Evolutionary conservation across 192 early-diverging fungal genomes (phyloP), one percentile per base, ranked within the genome.

Genomic region (Linnemannia zychae): DNA sequence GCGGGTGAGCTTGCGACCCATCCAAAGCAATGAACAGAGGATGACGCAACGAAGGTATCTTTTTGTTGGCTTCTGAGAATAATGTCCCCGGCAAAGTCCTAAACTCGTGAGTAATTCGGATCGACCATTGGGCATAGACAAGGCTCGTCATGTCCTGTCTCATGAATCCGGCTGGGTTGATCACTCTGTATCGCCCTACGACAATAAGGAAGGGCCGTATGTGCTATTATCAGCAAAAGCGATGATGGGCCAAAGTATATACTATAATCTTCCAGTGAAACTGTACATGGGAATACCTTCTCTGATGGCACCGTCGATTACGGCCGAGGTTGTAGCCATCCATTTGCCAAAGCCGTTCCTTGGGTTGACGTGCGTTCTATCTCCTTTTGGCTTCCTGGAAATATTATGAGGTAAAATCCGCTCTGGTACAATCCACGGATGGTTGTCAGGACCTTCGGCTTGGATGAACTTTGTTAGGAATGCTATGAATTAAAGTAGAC

Each of bases 111-210:
- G 68, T 68, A 5, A 75, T 47, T 31, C 77, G 76, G 17, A 78
- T 78, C 4, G 76, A 79, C 82, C 76, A 78, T 18, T 84, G 82
- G 7, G 82, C 68, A 48, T 84, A 84, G 15, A 84, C 46, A 20
- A 84, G 47, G 5, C 50, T 31, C 3, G 77, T 52, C 49, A 78
- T 57, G 48, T 84, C 82, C 5, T 66, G 82, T 24, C 82, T 67
- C 46, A 77, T 74, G 52, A 67, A 84, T 12, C 76, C 82, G 3
- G 57, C 11, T 2, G 82, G 17, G 24, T 75, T 79, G n/a, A 84
- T 78, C n/a, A 67, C 71, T 44, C 75, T 84, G 73, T 78, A 75
- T 36, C 66, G 71, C 40, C 82, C 82, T 84, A 69, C 1, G 24
- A 12, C 18, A 33, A 50, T 9, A 70, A 49, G 18, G 38, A 9